Evolutionary conservation across 2,329 filamentous ascomycete genomes (phyloP), one percentile per base, ranked within the genome.

Genomic region (Aspergillus carbonarius): DNA sequence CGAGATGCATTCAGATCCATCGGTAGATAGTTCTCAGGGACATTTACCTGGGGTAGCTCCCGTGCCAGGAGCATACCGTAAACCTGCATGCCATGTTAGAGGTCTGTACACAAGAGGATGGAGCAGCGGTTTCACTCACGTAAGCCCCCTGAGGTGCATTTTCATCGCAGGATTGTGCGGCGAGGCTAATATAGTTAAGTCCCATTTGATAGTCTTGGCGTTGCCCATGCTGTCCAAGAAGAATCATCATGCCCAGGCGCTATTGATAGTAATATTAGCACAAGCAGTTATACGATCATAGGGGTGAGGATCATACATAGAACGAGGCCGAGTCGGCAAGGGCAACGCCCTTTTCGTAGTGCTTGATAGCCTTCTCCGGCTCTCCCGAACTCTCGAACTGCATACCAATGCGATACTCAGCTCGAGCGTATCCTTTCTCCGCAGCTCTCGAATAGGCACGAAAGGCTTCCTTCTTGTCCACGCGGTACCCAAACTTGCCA

Each of bases 321-420:
- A 87, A 89, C 5, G 92, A 93, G 3, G 95, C 95, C 15, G 95
- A 96, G 77, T 99, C 95, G 23, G 88, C 87, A 66, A 88, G 80
- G 51, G 86, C 84, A 51, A 95, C 87, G 51, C 95, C 95, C 49
- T 85, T 84, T 64, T 92, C 87, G 76, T 98, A 99, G 75, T 98
- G 93, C 69, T 89, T 88, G 70, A 97, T 87, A 5, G 95, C 95
- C 74, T 96, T 97, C 62, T 88, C 84, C 60, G 92, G 88, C 70
- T 99, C 93, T 71, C 96, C 96, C 4, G 92, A 93, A 73, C 90
- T 92, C 77, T 99, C 95, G 73, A 93, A 98, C 58, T 97, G 89
- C 93, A 98, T 99, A 62, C 95, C 95, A 78, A 99, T 96, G 48
- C 95, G 87, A 75, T 99, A 99, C 75, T 98, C 92, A 18, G 95